A percentile compares a stretch with the other conserved stretches of the same genome.
Evolutionary conservation across 345 rosid species (phyloP).

Genomic region (Aquilaria sinensis): DNA sequence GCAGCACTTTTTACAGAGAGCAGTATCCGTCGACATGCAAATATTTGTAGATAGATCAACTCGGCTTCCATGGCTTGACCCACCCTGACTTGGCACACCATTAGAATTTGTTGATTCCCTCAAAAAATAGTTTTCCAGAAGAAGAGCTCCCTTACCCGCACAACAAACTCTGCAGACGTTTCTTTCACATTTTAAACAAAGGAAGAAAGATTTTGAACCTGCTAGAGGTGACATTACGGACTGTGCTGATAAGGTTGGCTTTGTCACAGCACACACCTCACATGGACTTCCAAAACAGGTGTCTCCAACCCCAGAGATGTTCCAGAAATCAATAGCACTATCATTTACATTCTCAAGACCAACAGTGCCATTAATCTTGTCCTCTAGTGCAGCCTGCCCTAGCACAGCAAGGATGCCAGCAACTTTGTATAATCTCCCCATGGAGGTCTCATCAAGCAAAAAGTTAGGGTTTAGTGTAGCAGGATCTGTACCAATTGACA

Average conservation of each 20-base stretch:
- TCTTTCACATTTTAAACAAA: constrained; percentile 64
- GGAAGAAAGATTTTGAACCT: constrained; percentile 36
- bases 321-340: constrained; percentile 75
- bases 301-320: constrained; percentile 52
- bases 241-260: constrained; percentile 25
- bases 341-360: constrained; percentile 63
- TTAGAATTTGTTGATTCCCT: constrained; percentile 39
- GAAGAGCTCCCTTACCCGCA: constrained; percentile 88
- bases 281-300: constrained; percentile 65
- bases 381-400: constrained; percentile 85
- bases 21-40: constrained; percentile 45
- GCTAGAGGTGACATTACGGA: constrained; percentile 31
- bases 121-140: constrained; percentile 41
- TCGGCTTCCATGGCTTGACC: constrained; percentile 54
- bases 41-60: constrained; percentile 44
- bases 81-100: constrained; percentile 43
- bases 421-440: constrained; percentile 62
- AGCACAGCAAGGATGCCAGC: constrained; percentile 69
- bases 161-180: constrained; percentile 83
- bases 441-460: constrained; percentile 56
- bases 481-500: constrained; percentile 89
- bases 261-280: constrained; percentile 60
- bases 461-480: constrained; percentile 88
- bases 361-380: constrained; percentile 64
- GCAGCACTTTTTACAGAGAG: constrained; percentile 78